A percentile compares a stretch with the other conserved stretches of the same genome.
These are phyloP conservation scores for Saccharomycopsis phalli DNA, from an alignment of 1,139 yeast species.

Conservation along the genomic window DNA sequence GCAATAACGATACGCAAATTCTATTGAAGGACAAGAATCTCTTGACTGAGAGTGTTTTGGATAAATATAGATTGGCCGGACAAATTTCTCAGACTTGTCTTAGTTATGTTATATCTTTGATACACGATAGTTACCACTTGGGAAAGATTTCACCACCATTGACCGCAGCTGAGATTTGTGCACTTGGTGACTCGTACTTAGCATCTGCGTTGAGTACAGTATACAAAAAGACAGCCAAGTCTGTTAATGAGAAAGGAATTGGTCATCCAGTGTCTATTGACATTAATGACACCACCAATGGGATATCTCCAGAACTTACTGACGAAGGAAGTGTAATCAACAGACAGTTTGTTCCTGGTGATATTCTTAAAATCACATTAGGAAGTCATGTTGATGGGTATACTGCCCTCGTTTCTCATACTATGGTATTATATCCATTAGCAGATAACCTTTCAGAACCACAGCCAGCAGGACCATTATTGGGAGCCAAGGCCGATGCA, in stretches of 20 bases:
- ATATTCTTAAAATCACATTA: conserved; percentile 69
- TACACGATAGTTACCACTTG: conserved; percentile 63
- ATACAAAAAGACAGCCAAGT: conserved; percentile 37
- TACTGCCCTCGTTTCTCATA: conserved; percentile 79
- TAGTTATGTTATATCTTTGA: conserved; percentile 52
- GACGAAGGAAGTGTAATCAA: conserved; percentile 26
- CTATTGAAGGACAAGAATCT: conserved; percentile 68
- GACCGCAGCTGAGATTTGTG: conserved; percentile 68
- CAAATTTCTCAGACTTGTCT: conserved; percentile 85
- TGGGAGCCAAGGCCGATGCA: conserved; percentile 85
- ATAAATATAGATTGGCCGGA: conserved; percentile 84
- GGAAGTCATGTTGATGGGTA: conserved; percentile 96
- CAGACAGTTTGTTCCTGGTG: conserved; percentile 60
- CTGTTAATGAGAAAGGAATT: conserved; percentile 74
- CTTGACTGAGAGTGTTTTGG: conserved; percentile 51
- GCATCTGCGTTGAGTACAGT: conserved; percentile 44
- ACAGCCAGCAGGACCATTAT: conserved; percentile 65
- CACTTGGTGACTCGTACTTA: conserved; percentile 71
- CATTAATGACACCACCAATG: conserved; percentile 67
- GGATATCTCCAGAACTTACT: conserved; percentile 73
- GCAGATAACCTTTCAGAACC: conserved; percentile 22
- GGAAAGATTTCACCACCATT: conserved; percentile 37
- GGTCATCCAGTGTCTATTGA: conserved; percentile 87
- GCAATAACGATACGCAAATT: conserved; percentile 63
- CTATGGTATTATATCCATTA: conserved; percentile 67